These are phyloP conservation scores for Talaromyces thailandensis DNA, from an alignment of 495 filamentous ascomycete species.

Conservation along the genomic window DNA sequence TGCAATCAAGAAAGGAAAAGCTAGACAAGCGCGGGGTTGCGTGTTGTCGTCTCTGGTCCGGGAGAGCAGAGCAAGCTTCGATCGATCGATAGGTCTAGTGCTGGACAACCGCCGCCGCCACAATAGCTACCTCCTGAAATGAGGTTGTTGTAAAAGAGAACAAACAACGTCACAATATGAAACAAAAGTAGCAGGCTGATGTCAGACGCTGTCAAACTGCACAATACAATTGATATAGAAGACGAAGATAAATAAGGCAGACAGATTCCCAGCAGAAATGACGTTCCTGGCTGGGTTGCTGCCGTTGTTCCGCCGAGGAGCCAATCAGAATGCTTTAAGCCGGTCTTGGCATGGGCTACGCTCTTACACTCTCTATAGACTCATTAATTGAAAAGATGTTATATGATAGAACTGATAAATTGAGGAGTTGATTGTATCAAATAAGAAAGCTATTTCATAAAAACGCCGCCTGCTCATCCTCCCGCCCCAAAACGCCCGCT, in stretches of 20 bases:
- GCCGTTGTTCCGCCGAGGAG: neutral
- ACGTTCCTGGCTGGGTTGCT: constrained; percentile 19
- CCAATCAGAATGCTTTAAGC: neutral
- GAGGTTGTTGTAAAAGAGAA: neutral
- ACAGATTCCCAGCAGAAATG: constrained; percentile 17
- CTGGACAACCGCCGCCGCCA: neutral
- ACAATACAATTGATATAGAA: neutral
- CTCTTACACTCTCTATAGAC: neutral
- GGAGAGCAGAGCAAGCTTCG: neutral
- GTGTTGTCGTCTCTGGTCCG: neutral
- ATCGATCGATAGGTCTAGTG: neutral
- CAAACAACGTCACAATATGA: neutral
- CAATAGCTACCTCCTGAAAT: neutral
- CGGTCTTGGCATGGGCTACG: neutral
- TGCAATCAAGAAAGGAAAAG: neutral
- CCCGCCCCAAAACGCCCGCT: neutral
- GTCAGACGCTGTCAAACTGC: neutral
- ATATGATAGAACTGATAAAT: neutral
- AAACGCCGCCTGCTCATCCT: neutral
- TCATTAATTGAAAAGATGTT: neutral
- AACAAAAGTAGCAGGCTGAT: neutral
- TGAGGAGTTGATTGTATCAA: neutral
- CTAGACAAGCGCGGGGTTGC: neutral
- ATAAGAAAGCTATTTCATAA: neutral
- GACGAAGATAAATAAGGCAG: constrained; percentile 2